Evolutionary conservation across 768 basidiomycete species (phyloP).

Genomic region (Pleurotus ostreatus): DNA sequence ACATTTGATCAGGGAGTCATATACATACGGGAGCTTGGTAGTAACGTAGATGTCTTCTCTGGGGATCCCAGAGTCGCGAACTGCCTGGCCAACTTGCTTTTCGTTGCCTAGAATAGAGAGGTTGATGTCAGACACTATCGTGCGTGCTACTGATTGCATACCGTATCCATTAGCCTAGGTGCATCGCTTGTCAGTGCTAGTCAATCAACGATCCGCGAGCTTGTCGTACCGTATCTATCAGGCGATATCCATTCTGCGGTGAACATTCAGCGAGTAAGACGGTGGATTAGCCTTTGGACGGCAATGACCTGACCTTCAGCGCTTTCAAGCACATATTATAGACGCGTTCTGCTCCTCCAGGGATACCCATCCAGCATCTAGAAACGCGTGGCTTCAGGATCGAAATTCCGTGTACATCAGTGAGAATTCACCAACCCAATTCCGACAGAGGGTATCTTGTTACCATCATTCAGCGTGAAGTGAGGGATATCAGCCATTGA

Average conservation of each 20-base stretch:
- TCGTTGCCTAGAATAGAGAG: constrained; percentile 31
- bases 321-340: constrained; percentile 30
- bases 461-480: constrained; percentile 25
- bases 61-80: constrained; percentile 41
- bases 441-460: constrained; percentile 26
- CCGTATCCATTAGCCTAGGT: constrained; percentile 25
- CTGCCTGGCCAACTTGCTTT: constrained; percentile 38
- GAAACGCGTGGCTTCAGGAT: neutral
- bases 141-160: neutral
- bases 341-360: constrained; percentile 34
- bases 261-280: neutral
- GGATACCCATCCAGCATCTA: constrained; percentile 36
- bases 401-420: neutral
- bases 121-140: no score
- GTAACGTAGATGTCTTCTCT: constrained; percentile 41
- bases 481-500: neutral
- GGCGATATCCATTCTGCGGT: constrained; percentile 38
- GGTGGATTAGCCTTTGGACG: neutral
- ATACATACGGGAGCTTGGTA: constrained; percentile 4
- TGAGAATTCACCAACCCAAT: constrained; percentile 20
- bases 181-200: neutral
- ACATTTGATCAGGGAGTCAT: neutral
- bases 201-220: neutral
- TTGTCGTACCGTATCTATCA: constrained; percentile 35
- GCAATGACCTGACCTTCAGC: constrained; percentile 24